Percentiles rank a stretch among this genome's conserved stretches.
These are phyloP conservation scores for Karstenula rhodostoma DNA, from an alignment of 2,329 filamentous ascomycete genomes.

Conservation along the genomic window DNA sequence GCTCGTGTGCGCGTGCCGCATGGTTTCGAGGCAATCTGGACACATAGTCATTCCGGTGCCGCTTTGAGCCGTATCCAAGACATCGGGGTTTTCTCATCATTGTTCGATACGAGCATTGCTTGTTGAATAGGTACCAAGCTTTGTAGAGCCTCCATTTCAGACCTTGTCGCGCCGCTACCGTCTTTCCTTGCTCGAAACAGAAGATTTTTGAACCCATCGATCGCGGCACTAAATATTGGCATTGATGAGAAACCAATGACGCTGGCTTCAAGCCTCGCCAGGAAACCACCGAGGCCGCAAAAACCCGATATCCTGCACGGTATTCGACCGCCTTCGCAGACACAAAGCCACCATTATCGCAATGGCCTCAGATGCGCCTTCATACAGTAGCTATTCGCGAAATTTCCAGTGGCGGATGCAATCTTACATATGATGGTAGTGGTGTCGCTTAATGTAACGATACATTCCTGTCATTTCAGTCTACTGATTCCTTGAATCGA, in stretches of 20 bases:
- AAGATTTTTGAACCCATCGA: constrained; percentile 19
- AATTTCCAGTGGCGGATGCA: neutral
- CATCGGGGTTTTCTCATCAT: neutral
- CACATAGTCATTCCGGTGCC: neutral
- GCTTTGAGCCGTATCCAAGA: neutral
- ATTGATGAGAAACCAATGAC: constrained; percentile 14
- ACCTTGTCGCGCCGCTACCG: neutral
- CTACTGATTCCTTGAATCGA: neutral
- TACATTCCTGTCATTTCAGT: neutral
- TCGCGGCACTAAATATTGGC: constrained; percentile 33
- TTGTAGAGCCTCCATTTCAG: neutral
- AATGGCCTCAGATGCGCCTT: neutral
- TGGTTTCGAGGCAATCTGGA: neutral
- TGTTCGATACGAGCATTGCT: neutral
- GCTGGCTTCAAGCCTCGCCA: constrained; percentile 1
- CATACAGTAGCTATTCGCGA: neutral
- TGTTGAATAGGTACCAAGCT: neutral
- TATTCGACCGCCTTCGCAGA: neutral
- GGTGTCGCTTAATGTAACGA: neutral
- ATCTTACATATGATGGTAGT: neutral
- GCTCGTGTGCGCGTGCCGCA: neutral
- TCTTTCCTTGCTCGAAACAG: constrained; percentile 17
- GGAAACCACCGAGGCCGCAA: constrained; percentile 3
- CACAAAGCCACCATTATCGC: neutral
- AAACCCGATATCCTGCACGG: neutral